These are phyloP conservation scores for Rutstroemia sp. DNA, from an alignment of 2,329 filamentous ascomycete genomes.

Conservation along the genomic window DNA sequence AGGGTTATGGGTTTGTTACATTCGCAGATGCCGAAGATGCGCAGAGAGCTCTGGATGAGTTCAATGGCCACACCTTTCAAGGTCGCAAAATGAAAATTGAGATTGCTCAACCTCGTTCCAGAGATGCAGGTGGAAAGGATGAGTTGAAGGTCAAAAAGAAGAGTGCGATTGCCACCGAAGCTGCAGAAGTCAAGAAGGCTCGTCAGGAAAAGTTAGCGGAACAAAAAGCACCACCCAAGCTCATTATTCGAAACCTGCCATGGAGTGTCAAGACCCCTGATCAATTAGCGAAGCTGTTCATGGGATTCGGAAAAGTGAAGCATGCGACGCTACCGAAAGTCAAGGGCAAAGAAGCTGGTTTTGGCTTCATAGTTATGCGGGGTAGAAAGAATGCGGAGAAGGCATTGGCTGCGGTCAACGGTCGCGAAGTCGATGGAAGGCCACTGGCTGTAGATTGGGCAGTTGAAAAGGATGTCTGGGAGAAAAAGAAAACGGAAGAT, in stretches of 20 bases:
- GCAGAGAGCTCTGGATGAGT: conserved; percentile 67
- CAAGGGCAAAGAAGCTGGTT: conserved; percentile 65
- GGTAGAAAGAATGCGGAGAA: conserved; percentile 87
- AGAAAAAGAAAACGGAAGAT: conserved; percentile 43
- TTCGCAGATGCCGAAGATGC: conserved; percentile 93
- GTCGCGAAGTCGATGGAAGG: conserved; percentile 81
- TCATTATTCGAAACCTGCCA: conserved; percentile 88
- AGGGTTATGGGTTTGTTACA: conserved; percentile 94
- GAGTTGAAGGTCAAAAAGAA: conserved; percentile 24
- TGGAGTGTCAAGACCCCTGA: conserved; percentile 90
- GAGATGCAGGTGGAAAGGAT: conserved; percentile 45
- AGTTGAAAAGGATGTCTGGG: conserved; percentile 83
- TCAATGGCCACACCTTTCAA: conserved; percentile 70
- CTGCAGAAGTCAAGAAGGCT: conserved; percentile 41
- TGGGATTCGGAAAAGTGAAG: conserved; percentile 87
- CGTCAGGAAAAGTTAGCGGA: conserved; percentile 54
- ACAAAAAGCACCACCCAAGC: conserved; percentile 57
- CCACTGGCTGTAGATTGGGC: conserved; percentile 94
- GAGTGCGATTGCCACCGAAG: conserved; percentile 30
- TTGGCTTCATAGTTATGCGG: conserved; percentile 85
- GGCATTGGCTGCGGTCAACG: conserved; percentile 78
- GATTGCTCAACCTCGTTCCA: conserved; percentile 76
- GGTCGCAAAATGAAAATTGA: conserved; percentile 81
- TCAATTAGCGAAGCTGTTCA: conserved; percentile 71
- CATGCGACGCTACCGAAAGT: conserved; percentile 76